A percentile compares a stretch with the other conserved stretches of the same genome.
Evolutionary conservation across 2,329 filamentous ascomycete genomes (phyloP).

Genomic region (Trichoderma gracile): DNA sequence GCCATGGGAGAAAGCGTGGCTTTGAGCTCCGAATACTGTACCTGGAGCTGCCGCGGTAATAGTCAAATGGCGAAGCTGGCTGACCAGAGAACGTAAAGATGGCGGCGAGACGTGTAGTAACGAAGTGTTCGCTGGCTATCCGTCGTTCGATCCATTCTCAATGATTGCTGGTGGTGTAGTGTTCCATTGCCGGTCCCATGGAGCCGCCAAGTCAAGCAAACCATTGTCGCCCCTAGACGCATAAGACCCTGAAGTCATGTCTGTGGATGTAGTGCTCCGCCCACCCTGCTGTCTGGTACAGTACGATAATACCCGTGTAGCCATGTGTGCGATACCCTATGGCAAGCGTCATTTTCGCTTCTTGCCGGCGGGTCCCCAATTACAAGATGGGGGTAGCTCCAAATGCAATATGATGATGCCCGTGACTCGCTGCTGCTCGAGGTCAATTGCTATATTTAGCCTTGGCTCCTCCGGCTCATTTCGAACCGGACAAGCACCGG

Average conservation of each 20-base stretch:
- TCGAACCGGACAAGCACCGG: background rate
- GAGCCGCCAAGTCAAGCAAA: background rate
- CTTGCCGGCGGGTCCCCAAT: conserved; percentile 6
- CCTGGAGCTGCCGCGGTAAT: background rate
- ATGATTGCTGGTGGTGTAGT: background rate
- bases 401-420: background rate
- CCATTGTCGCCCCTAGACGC: background rate
- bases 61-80: background rate
- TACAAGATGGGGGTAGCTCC: background rate
- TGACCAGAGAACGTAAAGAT: background rate
- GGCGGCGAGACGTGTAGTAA: too few relatives aligned
- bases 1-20: background rate
- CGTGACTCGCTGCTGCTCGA: conserved; percentile 13
- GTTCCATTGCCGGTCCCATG: background rate
- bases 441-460: conserved; percentile 17
- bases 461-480: background rate
- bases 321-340: conserved; percentile 6
- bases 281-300: background rate
- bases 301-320: too few relatives aligned
- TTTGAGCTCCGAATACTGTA: background rate
- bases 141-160: background rate
- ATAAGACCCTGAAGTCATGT: background rate
- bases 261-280: background rate
- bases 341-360: conserved; percentile 20
- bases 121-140: background rate